Percentiles rank a stretch among this genome's conserved stretches.
Conservation (phyloP, 306 rosid genomes). For the Ceratonia siliqua region DNA sequence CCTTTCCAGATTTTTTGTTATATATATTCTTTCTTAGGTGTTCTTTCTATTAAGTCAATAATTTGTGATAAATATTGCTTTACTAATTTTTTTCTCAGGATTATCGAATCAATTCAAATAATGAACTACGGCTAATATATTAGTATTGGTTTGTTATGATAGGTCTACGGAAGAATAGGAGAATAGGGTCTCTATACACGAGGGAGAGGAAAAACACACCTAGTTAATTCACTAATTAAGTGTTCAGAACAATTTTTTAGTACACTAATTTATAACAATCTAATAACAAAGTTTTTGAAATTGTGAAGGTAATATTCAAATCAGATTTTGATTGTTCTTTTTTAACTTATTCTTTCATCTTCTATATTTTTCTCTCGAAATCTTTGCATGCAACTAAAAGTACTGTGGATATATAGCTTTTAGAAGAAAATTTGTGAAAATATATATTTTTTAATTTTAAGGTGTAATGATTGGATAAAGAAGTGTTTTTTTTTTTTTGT, state of each 20-base stretch:
- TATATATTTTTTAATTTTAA: not conserved
- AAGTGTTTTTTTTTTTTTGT: not conserved
- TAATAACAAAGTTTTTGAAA: not conserved
- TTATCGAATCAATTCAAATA: too few species aligned
- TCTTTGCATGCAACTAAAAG: not conserved
- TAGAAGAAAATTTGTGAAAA: not conserved
- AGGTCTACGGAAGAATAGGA: not conserved
- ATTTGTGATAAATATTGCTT: too few species aligned
- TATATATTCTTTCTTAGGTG: too few species aligned
- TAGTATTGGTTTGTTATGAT: not conserved
- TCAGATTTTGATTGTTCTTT: not conserved
- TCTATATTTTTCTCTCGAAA: not conserved
- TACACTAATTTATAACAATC: not conserved
- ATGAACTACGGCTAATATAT: too few species aligned
- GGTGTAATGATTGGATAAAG: not conserved
- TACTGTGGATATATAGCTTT: not conserved
- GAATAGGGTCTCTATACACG: not conserved
- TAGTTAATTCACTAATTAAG: too few species aligned
- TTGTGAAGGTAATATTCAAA: not conserved
- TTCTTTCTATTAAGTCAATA: too few species aligned
- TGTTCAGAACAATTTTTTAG: not conserved
- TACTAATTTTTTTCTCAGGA: too few species aligned
- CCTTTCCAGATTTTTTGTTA: too few species aligned
- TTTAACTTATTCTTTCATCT: not conserved
- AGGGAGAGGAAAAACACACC: too few species aligned